Conservation (phyloP, 768 basidiomycete genomes). For the Suillus placidus region DNA sequence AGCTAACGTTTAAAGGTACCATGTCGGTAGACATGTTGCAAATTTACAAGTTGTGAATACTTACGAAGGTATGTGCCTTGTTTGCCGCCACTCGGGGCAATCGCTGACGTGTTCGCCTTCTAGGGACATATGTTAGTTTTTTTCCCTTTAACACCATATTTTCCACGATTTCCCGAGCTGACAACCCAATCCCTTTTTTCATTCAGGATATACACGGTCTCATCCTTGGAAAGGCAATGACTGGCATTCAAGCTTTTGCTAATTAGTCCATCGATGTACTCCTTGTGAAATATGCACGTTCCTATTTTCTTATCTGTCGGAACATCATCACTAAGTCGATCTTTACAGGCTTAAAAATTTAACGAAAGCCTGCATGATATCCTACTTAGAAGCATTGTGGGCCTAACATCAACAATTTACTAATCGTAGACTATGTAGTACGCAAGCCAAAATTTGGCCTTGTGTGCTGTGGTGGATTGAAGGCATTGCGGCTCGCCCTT, state of each 20-base stretch:
- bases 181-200: constrained; percentile 12
- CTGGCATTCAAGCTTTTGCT: constrained; percentile 84
- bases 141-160: not conserved
- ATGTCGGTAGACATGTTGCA: constrained; percentile 91
- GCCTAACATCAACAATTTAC: not conserved
- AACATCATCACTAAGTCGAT: not conserved
- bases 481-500: not conserved
- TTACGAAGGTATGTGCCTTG: constrained; percentile 70
- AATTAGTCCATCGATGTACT: constrained; percentile 39
- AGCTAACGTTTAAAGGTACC: constrained; percentile 57
- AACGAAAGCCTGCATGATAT: not conserved
- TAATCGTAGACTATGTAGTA: not conserved
- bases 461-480: not conserved
- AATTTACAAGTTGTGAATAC: constrained; percentile 97
- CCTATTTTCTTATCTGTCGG: not conserved
- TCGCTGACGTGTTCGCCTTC: constrained; percentile 12
- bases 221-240: constrained; percentile 92
- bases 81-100: not conserved
- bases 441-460: not conserved
- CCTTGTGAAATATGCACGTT: constrained; percentile 1
- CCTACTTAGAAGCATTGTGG: not conserved
- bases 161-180: constrained; percentile 16
- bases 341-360: not conserved
- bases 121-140: constrained; percentile 63
- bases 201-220: constrained; percentile 84